phyloP scores from a whole-genome alignment of 164 flowering plant genomes.

The Akebia trifoliata region DNA sequence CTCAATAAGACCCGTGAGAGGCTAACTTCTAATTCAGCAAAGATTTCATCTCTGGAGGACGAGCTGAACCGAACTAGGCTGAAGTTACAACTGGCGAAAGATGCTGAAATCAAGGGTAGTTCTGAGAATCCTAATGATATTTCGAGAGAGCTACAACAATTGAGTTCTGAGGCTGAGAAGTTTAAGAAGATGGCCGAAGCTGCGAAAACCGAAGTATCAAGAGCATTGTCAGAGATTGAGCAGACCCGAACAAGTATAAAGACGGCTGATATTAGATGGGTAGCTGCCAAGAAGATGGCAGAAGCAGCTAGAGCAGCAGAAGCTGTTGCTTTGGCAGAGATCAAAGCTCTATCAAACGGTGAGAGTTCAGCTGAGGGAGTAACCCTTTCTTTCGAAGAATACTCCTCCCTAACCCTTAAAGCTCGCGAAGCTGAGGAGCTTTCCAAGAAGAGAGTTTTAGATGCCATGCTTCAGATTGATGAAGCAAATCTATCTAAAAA shows the following conservation, averaged over 20 bases:
- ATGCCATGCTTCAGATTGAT: constrained; percentile 56
- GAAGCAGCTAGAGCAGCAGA: constrained; percentile 86
- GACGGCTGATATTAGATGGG: constrained; percentile 69
- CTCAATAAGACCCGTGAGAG: constrained; percentile 77
- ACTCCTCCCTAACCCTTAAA: constrained; percentile 44
- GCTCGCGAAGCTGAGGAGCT: constrained; percentile 64
- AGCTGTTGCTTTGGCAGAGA: constrained; percentile 72
- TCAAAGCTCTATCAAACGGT: constrained; percentile 47
- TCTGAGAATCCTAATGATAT: constrained; percentile 38
- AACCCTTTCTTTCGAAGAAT: constrained; percentile 73
- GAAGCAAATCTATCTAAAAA: constrained; percentile 59
- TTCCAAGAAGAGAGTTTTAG: constrained; percentile 42
- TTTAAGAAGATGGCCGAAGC: constrained; percentile 68
- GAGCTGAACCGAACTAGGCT: constrained; percentile 52
- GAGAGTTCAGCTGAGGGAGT: constrained; percentile 34
- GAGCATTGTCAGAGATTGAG: constrained; percentile 63
- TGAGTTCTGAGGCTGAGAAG: constrained; percentile 62
- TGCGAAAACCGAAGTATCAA: constrained; percentile 53
- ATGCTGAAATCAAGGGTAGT: constrained; percentile 24
- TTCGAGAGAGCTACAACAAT: constrained; percentile 47
- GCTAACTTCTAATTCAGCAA: constrained; percentile 49
- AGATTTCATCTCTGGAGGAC: constrained; percentile 59
- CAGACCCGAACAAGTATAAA: constrained; percentile 51
- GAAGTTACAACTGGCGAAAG: constrained; percentile 43
- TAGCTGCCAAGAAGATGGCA: constrained; percentile 83